Base-by-base conservation (phyloP, 148 eudicot species). In the Diospyros lotus region DNA sequence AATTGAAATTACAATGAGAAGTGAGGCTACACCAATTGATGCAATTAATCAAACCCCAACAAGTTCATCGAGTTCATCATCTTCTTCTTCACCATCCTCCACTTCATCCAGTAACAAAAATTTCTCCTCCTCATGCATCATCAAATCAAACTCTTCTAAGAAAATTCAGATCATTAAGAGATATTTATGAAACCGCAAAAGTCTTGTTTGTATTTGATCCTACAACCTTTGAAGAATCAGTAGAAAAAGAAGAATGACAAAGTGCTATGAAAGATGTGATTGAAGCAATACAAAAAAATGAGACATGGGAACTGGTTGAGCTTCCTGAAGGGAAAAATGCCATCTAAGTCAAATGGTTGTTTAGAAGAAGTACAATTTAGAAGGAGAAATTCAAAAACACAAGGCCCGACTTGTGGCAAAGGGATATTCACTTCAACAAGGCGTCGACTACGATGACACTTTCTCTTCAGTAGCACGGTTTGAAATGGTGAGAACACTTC, bases 291-390 rank as follows among this genome's bases (percentile, higher is more conserved):
- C 56, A 63, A 46, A 59, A 51, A 6, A 65, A 75, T n/a, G 18
- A 55, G 8, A 66, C 72, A 1, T 75, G 72, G 77, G 77, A 75
- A 0, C 11, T 75, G 43, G 71, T 75, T 1, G 71, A 75, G 9
- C 15, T 66, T 0, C 77, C 54, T 4, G 28, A 54, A 42, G 62
- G 52, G 1, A 75, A 74, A 38, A 65, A 15, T 13, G 9, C 14
- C 54, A 75, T 75, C 65, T 53, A 64, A 1, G 44, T 75, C 7
- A 52, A 54, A 45, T 75, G 63, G 72, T 52, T 66, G 9, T 75
- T 0, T 1, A 67, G 10, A 11, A 44, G 1, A 74, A 17, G 28
- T 44, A 51, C 3, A 28, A 7, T 43, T n/a, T 40, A 53, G 11
- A 62, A 64, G 41, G 61, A 50, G 14, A 50, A 2, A 56, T 14